Percentiles rank a stretch among this genome's conserved stretches.
These are phyloP conservation scores for Penicillium odoratum DNA, from an alignment of 495 filamentous ascomycete species.

Conservation along the genomic window DNA sequence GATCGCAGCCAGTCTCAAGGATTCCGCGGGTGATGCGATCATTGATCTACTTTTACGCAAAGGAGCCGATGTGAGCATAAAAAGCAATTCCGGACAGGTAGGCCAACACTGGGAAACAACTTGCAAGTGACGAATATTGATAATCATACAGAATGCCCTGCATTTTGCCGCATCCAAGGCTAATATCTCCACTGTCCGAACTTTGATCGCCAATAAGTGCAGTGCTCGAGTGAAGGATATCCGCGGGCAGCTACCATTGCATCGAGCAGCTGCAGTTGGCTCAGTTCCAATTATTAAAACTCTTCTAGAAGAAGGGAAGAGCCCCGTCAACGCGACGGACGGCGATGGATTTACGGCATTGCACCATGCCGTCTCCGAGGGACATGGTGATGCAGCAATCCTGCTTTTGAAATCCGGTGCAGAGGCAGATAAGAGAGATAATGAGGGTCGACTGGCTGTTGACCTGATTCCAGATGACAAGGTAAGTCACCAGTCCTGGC, in stretches of 20 bases:
- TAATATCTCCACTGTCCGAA: slow-evolving; percentile 77
- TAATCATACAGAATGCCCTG: slow-evolving; percentile 64
- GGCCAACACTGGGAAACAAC: not conserved
- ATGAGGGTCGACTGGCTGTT: slow-evolving; percentile 70
- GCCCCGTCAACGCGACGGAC: slow-evolving; percentile 87
- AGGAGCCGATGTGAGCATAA: slow-evolving; percentile 78
- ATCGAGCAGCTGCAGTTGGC: slow-evolving; percentile 88
- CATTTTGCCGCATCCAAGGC: slow-evolving; percentile 91
- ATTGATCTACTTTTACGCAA: slow-evolving; percentile 76
- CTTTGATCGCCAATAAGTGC: slow-evolving; percentile 71
- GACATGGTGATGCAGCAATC: slow-evolving; percentile 87
- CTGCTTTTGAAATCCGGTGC: slow-evolving; percentile 81
- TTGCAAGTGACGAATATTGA: not conserved
- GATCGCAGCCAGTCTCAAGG: slow-evolving; percentile 81
- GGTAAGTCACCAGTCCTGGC: slow-evolving; percentile 40
- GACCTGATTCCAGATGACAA: slow-evolving; percentile 82
- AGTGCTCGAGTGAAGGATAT: slow-evolving; percentile 83
- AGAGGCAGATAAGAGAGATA: slow-evolving; percentile 75
- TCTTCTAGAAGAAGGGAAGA: slow-evolving; percentile 70
- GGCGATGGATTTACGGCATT: slow-evolving; percentile 78
- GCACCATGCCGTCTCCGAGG: slow-evolving; percentile 92
- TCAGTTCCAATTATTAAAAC: slow-evolving; percentile 81
- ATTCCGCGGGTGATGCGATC: slow-evolving; percentile 53
- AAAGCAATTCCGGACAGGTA: slow-evolving; percentile 68
- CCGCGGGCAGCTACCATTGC: slow-evolving; percentile 80